These are phyloP conservation scores for Paecilomyces variotii DNA, from an alignment of 2,329 filamentous ascomycete genomes.

Conservation along the genomic window DNA sequence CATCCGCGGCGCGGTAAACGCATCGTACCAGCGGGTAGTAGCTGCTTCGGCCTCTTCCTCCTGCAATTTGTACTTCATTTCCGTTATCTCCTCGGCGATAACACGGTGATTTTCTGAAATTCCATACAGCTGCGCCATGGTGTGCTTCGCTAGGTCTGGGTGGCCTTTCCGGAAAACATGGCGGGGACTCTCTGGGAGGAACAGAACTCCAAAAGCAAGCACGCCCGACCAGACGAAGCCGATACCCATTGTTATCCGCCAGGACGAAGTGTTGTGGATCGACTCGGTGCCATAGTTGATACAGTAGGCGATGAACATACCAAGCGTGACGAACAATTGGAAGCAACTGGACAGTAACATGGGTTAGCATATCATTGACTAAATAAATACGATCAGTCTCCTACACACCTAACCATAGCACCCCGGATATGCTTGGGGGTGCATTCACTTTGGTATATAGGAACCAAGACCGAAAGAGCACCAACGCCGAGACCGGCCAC, in stretches of 20 bases:
- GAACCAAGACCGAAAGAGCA: conserved; percentile 39
- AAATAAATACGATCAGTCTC: neutral
- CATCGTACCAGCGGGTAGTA: conserved; percentile 33
- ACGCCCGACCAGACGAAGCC: conserved; percentile 51
- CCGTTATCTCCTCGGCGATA: conserved; percentile 47
- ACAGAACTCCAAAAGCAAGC: conserved; percentile 47
- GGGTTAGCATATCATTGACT: neutral
- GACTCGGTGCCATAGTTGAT: conserved; percentile 41
- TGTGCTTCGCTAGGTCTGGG: conserved; percentile 43
- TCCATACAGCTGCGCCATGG: conserved; percentile 49
- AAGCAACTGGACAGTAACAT: conserved; percentile 28
- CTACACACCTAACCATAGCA: conserved; percentile 33
- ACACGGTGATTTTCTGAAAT: conserved; percentile 48
- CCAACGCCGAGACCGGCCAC: conserved; percentile 42
- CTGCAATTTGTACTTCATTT: conserved; percentile 53
- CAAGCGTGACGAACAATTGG: conserved; percentile 44
- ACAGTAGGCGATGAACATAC: conserved; percentile 42
- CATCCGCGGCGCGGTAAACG: conserved; percentile 43
- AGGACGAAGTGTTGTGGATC: conserved; percentile 36
- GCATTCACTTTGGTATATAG: conserved; percentile 42
- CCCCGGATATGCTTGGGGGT: conserved; percentile 40
- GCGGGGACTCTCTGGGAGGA: conserved; percentile 52
- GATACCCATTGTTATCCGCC: conserved; percentile 48
- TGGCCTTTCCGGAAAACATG: conserved; percentile 50
- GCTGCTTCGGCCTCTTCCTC: conserved; percentile 40